Percentiles rank a stretch among this genome's conserved stretches.
These are phyloP conservation scores for Phytophthora litchii DNA, from an alignment of 352 stramenopile genomes.

Conservation along the genomic window DNA sequence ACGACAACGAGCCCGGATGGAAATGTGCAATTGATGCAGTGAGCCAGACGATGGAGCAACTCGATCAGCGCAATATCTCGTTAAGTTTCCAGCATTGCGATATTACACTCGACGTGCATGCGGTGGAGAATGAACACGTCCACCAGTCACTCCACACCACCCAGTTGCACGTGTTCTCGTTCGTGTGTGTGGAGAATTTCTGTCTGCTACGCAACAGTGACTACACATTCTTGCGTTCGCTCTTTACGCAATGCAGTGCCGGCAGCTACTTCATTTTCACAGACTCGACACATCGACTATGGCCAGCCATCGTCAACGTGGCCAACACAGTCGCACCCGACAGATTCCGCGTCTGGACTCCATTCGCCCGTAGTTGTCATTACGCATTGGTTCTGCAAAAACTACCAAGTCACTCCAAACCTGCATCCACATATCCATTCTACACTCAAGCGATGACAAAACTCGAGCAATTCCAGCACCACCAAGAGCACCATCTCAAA, in stretches of 20 bases:
- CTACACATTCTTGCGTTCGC: conserved; percentile 59
- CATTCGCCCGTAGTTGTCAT: conserved; percentile 63
- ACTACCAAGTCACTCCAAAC: conserved; percentile 29
- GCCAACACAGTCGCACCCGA: conserved; percentile 30
- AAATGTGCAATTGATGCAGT: conserved; percentile 43
- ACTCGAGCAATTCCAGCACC: conserved; percentile 52
- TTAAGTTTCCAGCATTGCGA: conserved; percentile 63
- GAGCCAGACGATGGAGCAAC: conserved; percentile 32
- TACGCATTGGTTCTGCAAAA: conserved; percentile 74
- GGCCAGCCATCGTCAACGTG: conserved; percentile 61
- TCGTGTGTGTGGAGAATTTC: conserved; percentile 79
- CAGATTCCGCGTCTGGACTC: conserved; percentile 60
- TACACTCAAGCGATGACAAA: conserved; percentile 47
- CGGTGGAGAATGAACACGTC: conserved; percentile 45
- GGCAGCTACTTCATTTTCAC: conserved; percentile 69
- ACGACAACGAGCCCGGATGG: conserved; percentile 78
- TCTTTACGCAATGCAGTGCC: conserved; percentile 41
- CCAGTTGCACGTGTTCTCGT: conserved; percentile 68
- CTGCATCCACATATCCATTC: conserved; percentile 43
- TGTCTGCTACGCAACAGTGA: conserved; percentile 49
- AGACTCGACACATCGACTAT: conserved; percentile 76
- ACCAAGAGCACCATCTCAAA: conserved; percentile 53
- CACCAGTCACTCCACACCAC: conserved; percentile 31
- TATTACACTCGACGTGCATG: conserved; percentile 54
- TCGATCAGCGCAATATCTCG: conserved; percentile 25